Percentiles rank a stretch among this genome's conserved stretches.
Conservation (phyloP, 1,284 basidiomycete genomes). For the Sphaerobolus stellatus region DNA sequence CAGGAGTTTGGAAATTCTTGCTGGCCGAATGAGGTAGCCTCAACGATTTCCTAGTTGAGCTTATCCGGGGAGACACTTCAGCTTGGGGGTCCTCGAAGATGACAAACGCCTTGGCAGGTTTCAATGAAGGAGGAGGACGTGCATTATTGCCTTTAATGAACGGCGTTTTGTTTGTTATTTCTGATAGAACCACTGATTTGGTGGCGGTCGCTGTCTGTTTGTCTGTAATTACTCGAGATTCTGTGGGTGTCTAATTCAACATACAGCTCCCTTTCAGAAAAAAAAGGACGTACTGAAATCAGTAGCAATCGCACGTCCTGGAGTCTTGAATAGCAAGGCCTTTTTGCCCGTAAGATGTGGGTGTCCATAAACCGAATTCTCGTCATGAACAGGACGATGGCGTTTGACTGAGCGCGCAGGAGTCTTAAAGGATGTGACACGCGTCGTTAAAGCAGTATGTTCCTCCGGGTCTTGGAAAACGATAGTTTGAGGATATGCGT, state of each 20-base stretch:
- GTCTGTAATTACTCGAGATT: background rate
- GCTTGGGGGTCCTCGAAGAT: background rate
- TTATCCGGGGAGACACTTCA: conserved; percentile 23
- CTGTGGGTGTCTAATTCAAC: background rate
- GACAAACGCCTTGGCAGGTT: background rate
- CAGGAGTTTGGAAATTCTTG: conserved; percentile 62
- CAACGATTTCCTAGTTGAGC: conserved; percentile 58
- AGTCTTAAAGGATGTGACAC: background rate
- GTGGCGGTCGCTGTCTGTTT: background rate
- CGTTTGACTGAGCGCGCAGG: conserved; percentile 3
- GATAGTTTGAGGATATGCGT: background rate
- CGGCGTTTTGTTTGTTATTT: conserved; percentile 12
- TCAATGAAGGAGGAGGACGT: background rate
- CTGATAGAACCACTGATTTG: conserved; percentile 6
- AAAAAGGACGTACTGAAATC: background rate
- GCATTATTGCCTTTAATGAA: conserved; percentile 1
- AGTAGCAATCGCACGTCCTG: background rate
- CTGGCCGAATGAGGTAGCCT: conserved; percentile 30
- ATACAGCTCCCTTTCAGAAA: background rate
- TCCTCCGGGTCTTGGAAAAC: too few species aligned
- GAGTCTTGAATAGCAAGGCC: background rate
- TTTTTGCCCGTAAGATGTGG: conserved; percentile 2
- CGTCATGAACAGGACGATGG: conserved; percentile 4
- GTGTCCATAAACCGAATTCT: conserved; percentile 8
- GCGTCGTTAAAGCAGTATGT: background rate